Evolutionary conservation across 768 basidiomycete genomes (phyloP), one percentile per base, ranked within the genome.

Genomic region (Gautieria morchelliformis): DNA sequence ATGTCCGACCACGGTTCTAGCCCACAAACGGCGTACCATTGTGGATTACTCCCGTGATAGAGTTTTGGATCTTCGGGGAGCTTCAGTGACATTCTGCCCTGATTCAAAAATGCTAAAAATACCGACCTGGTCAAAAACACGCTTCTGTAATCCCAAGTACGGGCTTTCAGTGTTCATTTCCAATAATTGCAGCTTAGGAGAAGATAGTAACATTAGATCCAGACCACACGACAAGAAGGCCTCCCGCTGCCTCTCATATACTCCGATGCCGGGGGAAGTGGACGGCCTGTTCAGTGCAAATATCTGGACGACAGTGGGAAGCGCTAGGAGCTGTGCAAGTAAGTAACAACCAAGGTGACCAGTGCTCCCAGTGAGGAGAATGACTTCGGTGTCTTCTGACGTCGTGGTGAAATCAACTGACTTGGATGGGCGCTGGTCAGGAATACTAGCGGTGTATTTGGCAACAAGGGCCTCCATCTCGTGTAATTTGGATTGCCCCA

Each of bases 301-400:
- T 3, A 74, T 63, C 11, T 54, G 60, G 10, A 54, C 48, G 12
- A 75, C 64, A 6, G 60, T 40, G 3, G 63, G 46, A 27, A 69
- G 63, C 14, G 58, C 51, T 6, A 73, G 47, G 12, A 74, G 64
- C 4, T 59, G 49, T n/a, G 64, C 69, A 8, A 75, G 63, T 2
- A 74, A 49, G 47, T 72, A 64, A 7, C 65, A 67, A 0, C 74
- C 74, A 9, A 75, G 61, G 11, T 63, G 63, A 3, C 73, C 73
- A 3, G 73, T 75, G 19, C 62, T 68, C 0, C 74, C 73, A 0
- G 73, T 75, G 19, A 74, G 39, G 14, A 74, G 59, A 0, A 74
- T 64, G 27, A 63, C 67, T 33, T 69, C 65, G 40, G 7, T 8
- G 40, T n/a, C 3, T 17, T 14, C 17, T 22, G 19, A 5, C 12